Evolutionary conservation across 1,284 basidiomycete species (phyloP).

Genomic region (Trametes sp.): DNA sequence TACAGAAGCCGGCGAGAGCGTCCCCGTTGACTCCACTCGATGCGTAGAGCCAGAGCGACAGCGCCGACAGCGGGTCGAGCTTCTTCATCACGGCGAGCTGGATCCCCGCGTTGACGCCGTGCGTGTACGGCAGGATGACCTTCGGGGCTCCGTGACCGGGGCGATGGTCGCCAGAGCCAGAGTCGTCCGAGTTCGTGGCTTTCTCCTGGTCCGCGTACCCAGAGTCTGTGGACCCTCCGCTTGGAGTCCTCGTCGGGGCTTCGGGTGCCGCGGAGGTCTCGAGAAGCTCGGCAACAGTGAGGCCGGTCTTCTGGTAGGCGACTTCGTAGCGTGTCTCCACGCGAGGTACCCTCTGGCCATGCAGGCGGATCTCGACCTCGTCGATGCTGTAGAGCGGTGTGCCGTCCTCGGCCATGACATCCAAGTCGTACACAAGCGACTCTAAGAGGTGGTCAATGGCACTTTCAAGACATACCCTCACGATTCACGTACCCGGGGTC

Average conservation of each 20-base stretch:
- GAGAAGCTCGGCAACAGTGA: background rate
- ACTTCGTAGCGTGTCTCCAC: slow-evolving; percentile 28
- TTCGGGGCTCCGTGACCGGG: too few relatives aligned
- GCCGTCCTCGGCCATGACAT: slow-evolving; percentile 27
- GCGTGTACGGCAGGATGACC: slow-evolving; percentile 24
- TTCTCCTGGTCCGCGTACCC: background rate
- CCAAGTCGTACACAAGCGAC: slow-evolving; percentile 28
- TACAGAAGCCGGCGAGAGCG: slow-evolving; percentile 28
- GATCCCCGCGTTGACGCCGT: slow-evolving; percentile 26
- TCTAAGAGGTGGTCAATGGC: too few relatives aligned
- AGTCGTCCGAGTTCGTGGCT: background rate
- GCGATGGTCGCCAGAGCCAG: too few relatives aligned
- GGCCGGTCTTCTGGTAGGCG: slow-evolving; percentile 11
- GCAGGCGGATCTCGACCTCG: slow-evolving; percentile 28
- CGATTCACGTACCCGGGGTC: slow-evolving; percentile 36
- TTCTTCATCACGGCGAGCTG: slow-evolving; percentile 15
- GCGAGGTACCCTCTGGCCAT: slow-evolving; percentile 22
- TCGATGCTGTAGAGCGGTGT: slow-evolving; percentile 24
- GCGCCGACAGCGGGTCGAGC: slow-evolving; percentile 20
- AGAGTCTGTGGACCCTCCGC: background rate
- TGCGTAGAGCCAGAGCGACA: slow-evolving; percentile 28
- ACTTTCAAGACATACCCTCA: too few relatives aligned
- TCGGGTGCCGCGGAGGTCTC: background rate
- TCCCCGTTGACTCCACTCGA: slow-evolving; percentile 27
- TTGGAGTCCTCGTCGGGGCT: background rate